These are phyloP conservation scores for Austroboletus niveus DNA, from an alignment of 1,284 basidiomycete species.

Conservation along the genomic window DNA sequence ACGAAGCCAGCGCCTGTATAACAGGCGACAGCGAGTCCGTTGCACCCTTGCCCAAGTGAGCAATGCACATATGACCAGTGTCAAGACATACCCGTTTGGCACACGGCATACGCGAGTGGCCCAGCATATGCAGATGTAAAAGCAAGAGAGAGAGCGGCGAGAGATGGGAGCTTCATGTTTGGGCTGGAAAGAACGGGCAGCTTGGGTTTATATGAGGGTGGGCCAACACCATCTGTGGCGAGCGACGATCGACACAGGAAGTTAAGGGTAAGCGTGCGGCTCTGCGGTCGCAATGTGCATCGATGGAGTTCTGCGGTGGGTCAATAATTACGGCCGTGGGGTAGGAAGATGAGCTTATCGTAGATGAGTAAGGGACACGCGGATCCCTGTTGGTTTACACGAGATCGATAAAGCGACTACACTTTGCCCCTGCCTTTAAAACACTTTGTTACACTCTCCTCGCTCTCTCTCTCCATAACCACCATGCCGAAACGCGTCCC, in stretches of 20 bases:
- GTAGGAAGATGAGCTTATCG: neutral
- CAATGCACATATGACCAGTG: no score
- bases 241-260: constrained; percentile 12
- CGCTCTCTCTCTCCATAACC: neutral
- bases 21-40: constrained; percentile 48
- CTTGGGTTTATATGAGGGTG: constrained; percentile 10
- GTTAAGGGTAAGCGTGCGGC: neutral
- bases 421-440: neutral
- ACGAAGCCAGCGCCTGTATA: constrained; percentile 51
- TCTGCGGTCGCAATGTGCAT: no score
- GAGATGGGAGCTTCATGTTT: constrained; percentile 28
- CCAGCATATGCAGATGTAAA: constrained; percentile 34
- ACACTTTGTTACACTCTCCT: neutral
- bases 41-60: constrained; percentile 45
- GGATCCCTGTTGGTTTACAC: neutral
- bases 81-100: constrained; percentile 45
- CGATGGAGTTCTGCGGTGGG: no score
- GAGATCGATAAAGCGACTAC: no score
- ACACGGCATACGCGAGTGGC: constrained; percentile 43
- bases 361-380: neutral
- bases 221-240: neutral
- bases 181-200: neutral
- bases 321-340: neutral
- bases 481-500: constrained; percentile 56
- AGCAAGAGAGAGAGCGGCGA: constrained; percentile 19